Percentiles rank a stretch among this genome's conserved stretches.
Evolutionary conservation across 2,329 filamentous ascomycete species (phyloP).

Genomic region (Pyrenochaeta sp.): DNA sequence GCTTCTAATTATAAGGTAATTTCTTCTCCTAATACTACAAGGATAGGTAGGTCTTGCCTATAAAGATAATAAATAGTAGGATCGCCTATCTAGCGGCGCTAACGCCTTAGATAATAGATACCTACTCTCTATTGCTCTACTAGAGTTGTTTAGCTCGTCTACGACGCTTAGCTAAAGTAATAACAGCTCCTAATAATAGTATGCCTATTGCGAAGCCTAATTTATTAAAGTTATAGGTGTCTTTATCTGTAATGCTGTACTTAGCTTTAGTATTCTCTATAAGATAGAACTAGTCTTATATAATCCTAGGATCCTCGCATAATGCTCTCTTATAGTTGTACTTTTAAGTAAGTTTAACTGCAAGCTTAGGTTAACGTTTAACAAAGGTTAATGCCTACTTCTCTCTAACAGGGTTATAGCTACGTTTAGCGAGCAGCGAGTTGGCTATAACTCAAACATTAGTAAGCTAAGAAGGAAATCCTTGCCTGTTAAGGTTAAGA

Average conservation of each 20-base stretch:
- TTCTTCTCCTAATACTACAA: conserved; percentile 7
- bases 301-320: conserved; percentile 8
- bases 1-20: conserved; percentile 4
- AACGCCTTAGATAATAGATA: conserved; percentile 9
- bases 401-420: conserved; percentile 7
- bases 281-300: conserved; percentile 13
- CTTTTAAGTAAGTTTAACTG: conserved; percentile 17
- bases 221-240: conserved; percentile 18
- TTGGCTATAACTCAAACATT: conserved; percentile 14
- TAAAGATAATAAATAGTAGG: conserved; percentile 13
- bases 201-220: neutral
- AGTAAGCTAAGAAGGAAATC: conserved; percentile 9
- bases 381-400: conserved; percentile 19
- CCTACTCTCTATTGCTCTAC: conserved; percentile 6
- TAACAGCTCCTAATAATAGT: neutral
- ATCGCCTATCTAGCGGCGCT: conserved; percentile 3
- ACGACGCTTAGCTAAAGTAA: neutral
- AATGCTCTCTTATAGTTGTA: conserved; percentile 10
- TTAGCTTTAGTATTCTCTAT: conserved; percentile 12
- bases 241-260: conserved; percentile 11
- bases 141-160: conserved; percentile 1
- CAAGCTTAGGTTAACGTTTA: conserved; percentile 12
- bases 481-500: conserved; percentile 14
- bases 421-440: conserved; percentile 9
- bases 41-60: conserved; percentile 5